Base-by-base conservation (phyloP, 768 basidiomycete species). In the Tricholoma flavovirens region DNA sequence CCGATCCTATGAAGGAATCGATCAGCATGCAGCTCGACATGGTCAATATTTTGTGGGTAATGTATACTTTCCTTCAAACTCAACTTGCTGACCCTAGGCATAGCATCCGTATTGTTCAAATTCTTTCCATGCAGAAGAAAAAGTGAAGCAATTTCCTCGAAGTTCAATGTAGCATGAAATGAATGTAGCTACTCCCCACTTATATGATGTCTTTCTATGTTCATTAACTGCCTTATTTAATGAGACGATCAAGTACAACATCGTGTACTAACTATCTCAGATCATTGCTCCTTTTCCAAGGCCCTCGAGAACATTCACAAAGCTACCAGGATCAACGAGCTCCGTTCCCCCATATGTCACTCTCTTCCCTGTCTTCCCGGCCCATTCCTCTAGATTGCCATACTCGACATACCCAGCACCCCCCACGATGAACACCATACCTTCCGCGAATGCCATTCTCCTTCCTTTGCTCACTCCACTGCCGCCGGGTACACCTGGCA, bases 361-460 rank as follows among this genome's bases (percentile, higher is more conserved):
- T 59, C 83, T 77, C 71, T 93, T 92, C 12, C 90, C 91, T 5
- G 84, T 83, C 72, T 83, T 85, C 52, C 71, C 73, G 3, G 91
- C 90, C 93, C 95, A 97, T 71, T 98, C 96, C 69, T 89, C 85
- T 57, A 99, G 71, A 69, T 98, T 98, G 4, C 94, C 93, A 62
- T 95, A 98, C 73, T 99, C 97, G 51, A 98, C 93, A 65, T 98
- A 96, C 14, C 94, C 90, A 4, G 94, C 97, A 1, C 97, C 97
- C 7, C 97, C 97, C 2, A 99, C 95, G 29, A 98, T 76, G 62
- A 99, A 99, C 3, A 99, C 88, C 65, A 91, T 83, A 12, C 90
- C 87, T 59, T 98, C 96, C 3, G 79, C 74, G 68, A 95, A 98
- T 14, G 88, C 86, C 90, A 87, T 90, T 60, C 77, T 66, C 64